Evolutionary conservation across 305 asterid species (phyloP).

Genomic region (Lippia alba): DNA sequence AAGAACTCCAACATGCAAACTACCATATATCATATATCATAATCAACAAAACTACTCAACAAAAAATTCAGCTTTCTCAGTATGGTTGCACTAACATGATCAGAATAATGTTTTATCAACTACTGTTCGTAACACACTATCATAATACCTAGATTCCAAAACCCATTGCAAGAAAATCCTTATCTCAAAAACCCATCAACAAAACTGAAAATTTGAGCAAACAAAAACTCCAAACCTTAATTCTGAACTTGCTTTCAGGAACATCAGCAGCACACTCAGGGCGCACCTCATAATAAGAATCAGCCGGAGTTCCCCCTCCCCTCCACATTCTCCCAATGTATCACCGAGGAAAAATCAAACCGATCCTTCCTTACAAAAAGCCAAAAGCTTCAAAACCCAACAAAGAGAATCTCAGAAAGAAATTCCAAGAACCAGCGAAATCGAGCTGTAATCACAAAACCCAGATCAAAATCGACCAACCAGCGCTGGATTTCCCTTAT

Average conservation of each 20-base stretch:
- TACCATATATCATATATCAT: neutral
- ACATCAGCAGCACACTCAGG: slow-evolving; percentile 82
- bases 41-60: neutral
- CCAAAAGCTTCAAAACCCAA: neutral
- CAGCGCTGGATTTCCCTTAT: slow-evolving; percentile 35
- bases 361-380: slow-evolving; percentile 24
- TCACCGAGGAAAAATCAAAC: slow-evolving; percentile 14
- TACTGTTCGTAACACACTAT: slow-evolving; percentile 21
- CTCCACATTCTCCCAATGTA: slow-evolving; percentile 72
- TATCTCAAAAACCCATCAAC: slow-evolving; percentile 3
- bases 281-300: slow-evolving; percentile 82
- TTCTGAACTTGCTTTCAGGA: slow-evolving; percentile 85
- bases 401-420: slow-evolving; percentile 24
- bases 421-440: slow-evolving; percentile 30
- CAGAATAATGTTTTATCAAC: slow-evolving; percentile 12
- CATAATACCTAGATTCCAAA: neutral
- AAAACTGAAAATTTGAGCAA: neutral
- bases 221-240: slow-evolving; percentile 64
- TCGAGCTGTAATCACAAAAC: slow-evolving; percentile 42
- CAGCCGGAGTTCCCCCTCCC: slow-evolving; percentile 86
- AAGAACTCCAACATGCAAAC: slow-evolving; percentile 8
- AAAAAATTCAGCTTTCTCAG: slow-evolving; percentile 1
- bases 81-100: neutral
- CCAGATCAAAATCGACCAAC: slow-evolving; percentile 42
- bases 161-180: slow-evolving; percentile 16